Conservation (phyloP, 2,329 filamentous ascomycete species). For the Xylaria sp. region DNA sequence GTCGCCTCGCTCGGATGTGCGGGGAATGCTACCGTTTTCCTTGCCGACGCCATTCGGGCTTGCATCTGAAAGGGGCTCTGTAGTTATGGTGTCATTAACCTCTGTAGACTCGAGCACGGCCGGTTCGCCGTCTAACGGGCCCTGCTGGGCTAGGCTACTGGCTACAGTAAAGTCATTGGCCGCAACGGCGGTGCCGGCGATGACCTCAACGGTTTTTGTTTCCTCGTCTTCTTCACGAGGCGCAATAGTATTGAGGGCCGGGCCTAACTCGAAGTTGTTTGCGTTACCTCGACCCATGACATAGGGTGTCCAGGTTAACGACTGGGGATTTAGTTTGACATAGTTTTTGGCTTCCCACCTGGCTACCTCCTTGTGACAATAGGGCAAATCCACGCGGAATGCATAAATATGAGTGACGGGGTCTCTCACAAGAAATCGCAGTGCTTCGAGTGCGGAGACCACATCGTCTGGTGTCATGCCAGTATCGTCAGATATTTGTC, state of each 20-base stretch:
- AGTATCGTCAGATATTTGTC: constrained; percentile 81
- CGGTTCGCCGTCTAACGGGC: constrained; percentile 34
- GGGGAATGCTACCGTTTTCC: constrained; percentile 28
- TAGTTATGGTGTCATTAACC: constrained; percentile 41
- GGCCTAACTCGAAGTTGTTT: constrained; percentile 81
- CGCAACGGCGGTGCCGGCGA: constrained; percentile 40
- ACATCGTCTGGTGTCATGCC: constrained; percentile 97
- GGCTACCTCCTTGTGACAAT: constrained; percentile 84
- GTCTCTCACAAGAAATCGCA: constrained; percentile 88
- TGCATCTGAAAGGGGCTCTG: constrained; percentile 25
- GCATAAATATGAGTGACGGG: constrained; percentile 88
- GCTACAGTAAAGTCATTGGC: constrained; percentile 42
- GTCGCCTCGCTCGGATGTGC: constrained; percentile 30
- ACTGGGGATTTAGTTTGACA: constrained; percentile 79
- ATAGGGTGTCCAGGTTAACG: constrained; percentile 93
- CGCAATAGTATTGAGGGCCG: constrained; percentile 82
- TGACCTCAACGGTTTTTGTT: constrained; percentile 43
- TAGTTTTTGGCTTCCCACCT: constrained; percentile 92
- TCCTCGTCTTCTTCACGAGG: constrained; percentile 77
- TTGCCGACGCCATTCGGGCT: constrained; percentile 39
- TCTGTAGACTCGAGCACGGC: constrained; percentile 49
- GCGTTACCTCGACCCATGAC: constrained; percentile 89
- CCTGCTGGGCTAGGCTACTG: constrained; percentile 38
- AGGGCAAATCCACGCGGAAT: constrained; percentile 82
- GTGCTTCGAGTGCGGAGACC: constrained; percentile 87